Percentiles rank a stretch among this genome's conserved stretches.
Conservation (phyloP, 2,329 filamentous ascomycete genomes). For the Chaetomium olivaceum region DNA sequence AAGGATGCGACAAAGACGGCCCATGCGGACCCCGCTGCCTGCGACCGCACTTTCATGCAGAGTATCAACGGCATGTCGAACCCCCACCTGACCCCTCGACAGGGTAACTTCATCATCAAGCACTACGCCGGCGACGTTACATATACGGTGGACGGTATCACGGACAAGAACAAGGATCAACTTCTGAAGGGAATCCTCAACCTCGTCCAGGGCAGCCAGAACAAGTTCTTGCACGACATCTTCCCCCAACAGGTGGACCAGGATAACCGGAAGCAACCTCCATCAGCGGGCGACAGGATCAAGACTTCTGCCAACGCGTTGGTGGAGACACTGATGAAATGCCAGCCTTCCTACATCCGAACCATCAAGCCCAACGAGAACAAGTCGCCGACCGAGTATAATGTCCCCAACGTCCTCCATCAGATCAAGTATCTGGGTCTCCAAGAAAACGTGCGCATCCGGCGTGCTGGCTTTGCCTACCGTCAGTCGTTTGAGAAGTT, state of each 20-base stretch:
- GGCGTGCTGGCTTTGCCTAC: constrained; percentile 93
- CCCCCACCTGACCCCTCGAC: constrained; percentile 84
- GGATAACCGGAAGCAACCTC: constrained; percentile 91
- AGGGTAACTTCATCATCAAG: constrained; percentile 97
- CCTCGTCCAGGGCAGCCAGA: constrained; percentile 79
- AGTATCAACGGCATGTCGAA: constrained; percentile 89
- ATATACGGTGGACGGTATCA: constrained; percentile 94
- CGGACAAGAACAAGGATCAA: constrained; percentile 99
- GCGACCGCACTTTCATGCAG: constrained; percentile 94
- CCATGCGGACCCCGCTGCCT: constrained; percentile 90
- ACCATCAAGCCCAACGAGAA: constrained; percentile 99
- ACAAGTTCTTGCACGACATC: constrained; percentile 80
- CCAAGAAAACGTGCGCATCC: constrained; percentile 98
- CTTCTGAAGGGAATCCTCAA: constrained; percentile 91
- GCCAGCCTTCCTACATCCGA: constrained; percentile 94
- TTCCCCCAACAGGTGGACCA: constrained; percentile 95
- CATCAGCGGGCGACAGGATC: constrained; percentile 95
- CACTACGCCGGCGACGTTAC: constrained; percentile 97
- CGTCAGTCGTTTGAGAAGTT: constrained; percentile 98
- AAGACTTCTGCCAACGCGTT: constrained; percentile 91
- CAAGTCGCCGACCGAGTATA: constrained; percentile 93
- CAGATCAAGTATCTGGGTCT: constrained; percentile 98
- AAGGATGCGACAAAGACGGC: constrained; percentile 99
- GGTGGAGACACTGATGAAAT: constrained; percentile 94
- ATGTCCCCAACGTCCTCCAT: constrained; percentile 87